Evolutionary conservation across 805 yeast genomes (phyloP), one percentile per base, ranked within the genome.

Genomic region (Metschnikowia colocasiae): DNA sequence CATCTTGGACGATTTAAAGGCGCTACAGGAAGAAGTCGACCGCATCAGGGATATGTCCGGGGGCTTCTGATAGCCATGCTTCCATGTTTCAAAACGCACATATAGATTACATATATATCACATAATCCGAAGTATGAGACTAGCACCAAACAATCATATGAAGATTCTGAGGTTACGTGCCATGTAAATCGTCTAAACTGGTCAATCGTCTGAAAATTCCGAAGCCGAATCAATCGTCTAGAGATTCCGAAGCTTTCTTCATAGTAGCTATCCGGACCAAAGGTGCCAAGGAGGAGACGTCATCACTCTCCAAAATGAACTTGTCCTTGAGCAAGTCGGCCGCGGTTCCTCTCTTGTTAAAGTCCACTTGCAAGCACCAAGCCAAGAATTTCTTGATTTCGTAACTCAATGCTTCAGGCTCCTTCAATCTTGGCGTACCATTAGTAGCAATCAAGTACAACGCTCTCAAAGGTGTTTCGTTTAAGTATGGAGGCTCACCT

Each of bases 401-500:
- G 40, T 76, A 68, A 52, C 91, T 81, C 43, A 94, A 69, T 5
- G 82, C 80, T 48, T 87, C 96, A 2, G 96, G 94, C 59, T 90
- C 88, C 65, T 91, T 90, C 62, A 94, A 74, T 56, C 83, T 83
- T 19, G 99, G 99, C 0, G 98, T 94, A 45, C 99, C 99, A 59
- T 89, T 92, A 0, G 97, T 89, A 4, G 96, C 96, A 74, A 94
- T 94, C 65, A 94, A 74, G 67, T 91, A 94, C 43, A 94, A 73
- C 0, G 98, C 98, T 59, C 94, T 81, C 62, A 94, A 76, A 19
- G 99, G 99, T 32, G 95, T 88, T 65, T 94, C 99, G 59, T 92
- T 92, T 63, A 94, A 73, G 61, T 94, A 94, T 2, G 99, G 99
- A 12, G 99, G 99, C 65, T 94, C 99, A 22, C 97, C 97, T 68